These are phyloP conservation scores for Sclerotinia glacialis DNA, from an alignment of 2,329 filamentous ascomycete genomes.

Conservation along the genomic window DNA sequence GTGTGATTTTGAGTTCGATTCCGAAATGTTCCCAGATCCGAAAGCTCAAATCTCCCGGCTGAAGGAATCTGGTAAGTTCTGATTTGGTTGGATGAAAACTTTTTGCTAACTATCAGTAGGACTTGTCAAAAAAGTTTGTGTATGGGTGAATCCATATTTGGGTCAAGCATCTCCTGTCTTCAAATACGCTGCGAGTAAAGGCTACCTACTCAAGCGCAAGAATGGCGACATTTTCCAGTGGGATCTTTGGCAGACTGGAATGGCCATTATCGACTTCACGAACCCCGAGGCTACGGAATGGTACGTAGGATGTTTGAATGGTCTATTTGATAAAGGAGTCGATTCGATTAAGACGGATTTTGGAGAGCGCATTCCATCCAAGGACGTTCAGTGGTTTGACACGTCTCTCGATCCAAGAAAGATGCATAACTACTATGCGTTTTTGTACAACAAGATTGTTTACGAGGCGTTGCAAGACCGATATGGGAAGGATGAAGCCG, in stretches of 20 bases:
- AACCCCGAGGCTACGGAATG: conserved; percentile 57
- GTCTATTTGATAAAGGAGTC: conserved; percentile 57
- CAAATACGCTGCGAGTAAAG: conserved; percentile 52
- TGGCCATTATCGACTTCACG: conserved; percentile 62
- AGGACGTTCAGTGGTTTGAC: conserved; percentile 55
- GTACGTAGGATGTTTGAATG: conserved; percentile 52
- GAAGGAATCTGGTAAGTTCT: conserved; percentile 45
- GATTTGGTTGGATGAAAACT: background rate
- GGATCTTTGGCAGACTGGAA: conserved; percentile 63
- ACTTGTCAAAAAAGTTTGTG: conserved; percentile 47
- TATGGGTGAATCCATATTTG: conserved; percentile 64
- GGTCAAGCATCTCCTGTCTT: conserved; percentile 60
- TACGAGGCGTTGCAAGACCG: conserved; percentile 52
- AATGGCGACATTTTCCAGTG: conserved; percentile 61
- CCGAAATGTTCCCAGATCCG: conserved; percentile 57
- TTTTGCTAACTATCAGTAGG: conserved; percentile 36
- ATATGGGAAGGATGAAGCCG: conserved; percentile 50
- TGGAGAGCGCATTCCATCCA: conserved; percentile 57
- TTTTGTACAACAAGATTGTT: conserved; percentile 59
- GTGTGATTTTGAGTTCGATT: conserved; percentile 61
- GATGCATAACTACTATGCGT: conserved; percentile 65
- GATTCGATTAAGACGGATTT: conserved; percentile 65
- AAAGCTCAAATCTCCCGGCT: conserved; percentile 52
- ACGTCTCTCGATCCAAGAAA: conserved; percentile 48
- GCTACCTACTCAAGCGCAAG: conserved; percentile 57